Base-by-base conservation (phyloP, 768 basidiomycete species). In the Leccinellum albellum region DNA sequence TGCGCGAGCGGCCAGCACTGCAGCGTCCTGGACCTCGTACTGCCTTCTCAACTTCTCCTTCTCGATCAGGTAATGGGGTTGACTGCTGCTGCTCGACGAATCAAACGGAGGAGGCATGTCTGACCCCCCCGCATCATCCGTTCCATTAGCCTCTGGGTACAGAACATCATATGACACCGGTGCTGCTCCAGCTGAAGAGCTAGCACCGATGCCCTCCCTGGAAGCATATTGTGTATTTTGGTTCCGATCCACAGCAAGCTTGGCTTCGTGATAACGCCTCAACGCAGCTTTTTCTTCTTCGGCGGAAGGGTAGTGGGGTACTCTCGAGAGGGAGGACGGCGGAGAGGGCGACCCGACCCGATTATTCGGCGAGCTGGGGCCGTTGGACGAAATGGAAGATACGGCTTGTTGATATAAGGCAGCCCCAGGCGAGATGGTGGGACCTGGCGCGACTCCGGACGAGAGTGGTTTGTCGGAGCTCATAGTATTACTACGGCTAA, bases 231-330 rank as follows among this genome's bases (percentile, higher is more conserved):
- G 69, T 4, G 60, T 67, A 45, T 71, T 69, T 56, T 88, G 86
- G 4, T 77, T 81, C 20, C 82, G 78, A 44, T 83, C 82, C 15
- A 90, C 89, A 6, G 89, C 89, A 48, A 75, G 75, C 66, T 83
- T 88, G 0, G 89, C 89, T 51, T 88, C 82, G 29, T 86, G 78
- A 66, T 89, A 92, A 57, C 84, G 75, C 61, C 68, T 77, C 54
- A 91, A 66, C 23, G 85, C 85, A 3, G 82, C 86, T 66, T 91
- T 91, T 71, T 92, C 90, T 65, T 88, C 80, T 58, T 84, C 86
- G 0, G 89, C 89, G 20, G 83, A 82, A 32, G 74, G 71, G 63
- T 83, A 88, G 29, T 79, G 78, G 29, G 83, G 80, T 4, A 77
- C 66, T 3, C 66, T 58, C 6, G 68, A 56, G 35, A 62, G 31